Percentiles rank a stretch among this genome's conserved stretches.
Conservation (phyloP, 345 rosid species). For the Mercurialis annua region DNA sequence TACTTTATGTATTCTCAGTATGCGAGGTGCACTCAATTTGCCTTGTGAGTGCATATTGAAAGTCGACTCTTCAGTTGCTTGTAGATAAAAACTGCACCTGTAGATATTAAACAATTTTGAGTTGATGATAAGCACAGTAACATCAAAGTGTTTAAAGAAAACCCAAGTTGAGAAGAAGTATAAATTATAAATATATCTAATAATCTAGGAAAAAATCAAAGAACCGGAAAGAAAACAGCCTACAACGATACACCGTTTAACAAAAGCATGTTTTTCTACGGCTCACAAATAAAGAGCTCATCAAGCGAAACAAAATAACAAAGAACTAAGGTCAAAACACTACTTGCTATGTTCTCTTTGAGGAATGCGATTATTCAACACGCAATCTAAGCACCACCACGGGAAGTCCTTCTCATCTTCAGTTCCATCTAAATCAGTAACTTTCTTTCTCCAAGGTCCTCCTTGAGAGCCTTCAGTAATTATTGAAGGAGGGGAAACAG, state of each 20-base stretch:
- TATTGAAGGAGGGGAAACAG: conserved; percentile 80
- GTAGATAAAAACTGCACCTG: conserved; percentile 98
- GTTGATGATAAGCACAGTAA: background rate
- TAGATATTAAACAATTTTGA: conserved; percentile 18
- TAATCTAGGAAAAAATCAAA: background rate
- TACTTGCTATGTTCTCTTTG: conserved; percentile 95
- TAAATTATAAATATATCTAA: conserved; percentile 4
- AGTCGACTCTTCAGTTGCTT: conserved; percentile 84
- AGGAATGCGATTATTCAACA: conserved; percentile 83
- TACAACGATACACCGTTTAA: background rate
- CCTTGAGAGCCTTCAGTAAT: conserved; percentile 98
- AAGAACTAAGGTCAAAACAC: conserved; percentile 10
- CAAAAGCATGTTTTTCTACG: background rate
- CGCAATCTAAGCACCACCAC: conserved; percentile 91
- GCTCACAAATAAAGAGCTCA: background rate
- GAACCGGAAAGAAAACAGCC: background rate
- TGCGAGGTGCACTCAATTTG: conserved; percentile 97
- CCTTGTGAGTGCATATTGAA: conserved; percentile 89
- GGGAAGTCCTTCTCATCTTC: conserved; percentile 98
- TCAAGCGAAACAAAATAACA: background rate
- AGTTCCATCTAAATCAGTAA: conserved; percentile 77
- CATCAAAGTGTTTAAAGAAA: background rate
- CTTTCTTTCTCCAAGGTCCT: conserved; percentile 96
- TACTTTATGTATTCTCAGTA: conserved; percentile 96
- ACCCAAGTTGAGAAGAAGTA: background rate